Evolutionary conservation across 768 basidiomycete species (phyloP).

Genomic region (Suillus clintonianus): DNA sequence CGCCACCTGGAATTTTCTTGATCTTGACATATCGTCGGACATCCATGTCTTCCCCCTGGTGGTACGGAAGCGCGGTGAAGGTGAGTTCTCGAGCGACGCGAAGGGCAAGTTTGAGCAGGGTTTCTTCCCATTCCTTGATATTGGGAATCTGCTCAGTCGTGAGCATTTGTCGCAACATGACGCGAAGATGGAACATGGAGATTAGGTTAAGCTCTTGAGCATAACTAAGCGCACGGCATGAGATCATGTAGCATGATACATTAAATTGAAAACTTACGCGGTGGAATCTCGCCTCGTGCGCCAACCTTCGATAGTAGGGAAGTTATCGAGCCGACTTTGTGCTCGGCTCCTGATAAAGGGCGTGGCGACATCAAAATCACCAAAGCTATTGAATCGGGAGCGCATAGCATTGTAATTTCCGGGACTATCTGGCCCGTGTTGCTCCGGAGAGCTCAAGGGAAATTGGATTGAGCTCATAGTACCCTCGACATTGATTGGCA

Average conservation of each 20-base stretch:
- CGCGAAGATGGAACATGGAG: constrained; percentile 87
- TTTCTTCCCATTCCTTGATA: constrained; percentile 85
- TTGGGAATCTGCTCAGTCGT: constrained; percentile 81
- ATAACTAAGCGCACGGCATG: constrained; percentile 48
- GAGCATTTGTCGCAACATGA: constrained; percentile 91
- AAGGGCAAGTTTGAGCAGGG: constrained; percentile 77
- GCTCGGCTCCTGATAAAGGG: constrained; percentile 86
- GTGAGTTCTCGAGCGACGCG: constrained; percentile 85
- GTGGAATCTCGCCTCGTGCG: constrained; percentile 86
- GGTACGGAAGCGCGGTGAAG: constrained; percentile 67
- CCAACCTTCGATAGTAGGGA: constrained; percentile 71
- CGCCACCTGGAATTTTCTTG: constrained; percentile 96
- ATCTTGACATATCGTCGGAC: constrained; percentile 95
- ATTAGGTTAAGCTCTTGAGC: constrained; percentile 81
- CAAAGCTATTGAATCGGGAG: constrained; percentile 70
- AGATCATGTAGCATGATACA: neutral
- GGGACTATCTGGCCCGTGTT: constrained; percentile 55
- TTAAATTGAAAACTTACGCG: constrained; percentile 56
- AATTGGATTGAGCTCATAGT: constrained; percentile 78
- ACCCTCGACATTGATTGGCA: constrained; percentile 50
- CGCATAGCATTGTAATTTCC: constrained; percentile 48
- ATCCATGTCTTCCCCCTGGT: constrained; percentile 92
- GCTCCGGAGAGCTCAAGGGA: constrained; percentile 79
- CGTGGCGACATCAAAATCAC: constrained; percentile 70
- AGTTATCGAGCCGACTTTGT: constrained; percentile 70